Evolutionary conservation across 2,329 filamentous ascomycete genomes (phyloP).

Genomic region (Microdochium paspali): DNA sequence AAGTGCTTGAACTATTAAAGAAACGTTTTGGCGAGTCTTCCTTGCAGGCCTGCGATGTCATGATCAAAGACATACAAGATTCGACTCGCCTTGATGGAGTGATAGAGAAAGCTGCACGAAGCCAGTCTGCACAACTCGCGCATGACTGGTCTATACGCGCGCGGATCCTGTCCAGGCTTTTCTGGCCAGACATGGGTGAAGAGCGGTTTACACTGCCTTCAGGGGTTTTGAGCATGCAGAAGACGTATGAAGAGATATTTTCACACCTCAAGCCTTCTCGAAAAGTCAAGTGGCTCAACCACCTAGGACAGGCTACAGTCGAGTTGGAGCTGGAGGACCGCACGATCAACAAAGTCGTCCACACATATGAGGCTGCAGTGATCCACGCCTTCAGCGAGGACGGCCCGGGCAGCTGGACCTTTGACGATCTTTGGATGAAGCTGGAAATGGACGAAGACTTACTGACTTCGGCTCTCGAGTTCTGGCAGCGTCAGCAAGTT

Average conservation of each 20-base stretch:
- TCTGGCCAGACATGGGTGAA: conserved; percentile 77
- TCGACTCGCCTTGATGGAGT: conserved; percentile 63
- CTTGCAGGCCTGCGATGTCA: conserved; percentile 90
- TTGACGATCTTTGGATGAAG: conserved; percentile 39
- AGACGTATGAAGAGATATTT: conserved; percentile 66
- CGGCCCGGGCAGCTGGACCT: conserved; percentile 28
- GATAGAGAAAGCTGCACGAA: conserved; percentile 40
- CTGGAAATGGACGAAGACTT: conserved; percentile 69
- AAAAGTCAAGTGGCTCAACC: conserved; percentile 82
- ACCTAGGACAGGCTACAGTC: conserved; percentile 70
- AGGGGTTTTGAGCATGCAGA: conserved; percentile 50
- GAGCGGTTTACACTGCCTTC: conserved; percentile 58
- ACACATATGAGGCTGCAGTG: conserved; percentile 79
- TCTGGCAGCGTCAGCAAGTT: conserved; percentile 63
- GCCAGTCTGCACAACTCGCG: conserved; percentile 12
- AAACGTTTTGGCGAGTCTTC: conserved; percentile 77
- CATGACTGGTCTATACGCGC: conserved; percentile 49
- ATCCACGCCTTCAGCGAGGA: conserved; percentile 63
- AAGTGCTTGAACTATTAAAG: conserved; percentile 80
- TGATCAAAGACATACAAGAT: conserved; percentile 88
- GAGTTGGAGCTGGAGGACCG: conserved; percentile 79
- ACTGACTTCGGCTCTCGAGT: conserved; percentile 55
- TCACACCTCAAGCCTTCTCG: conserved; percentile 72
- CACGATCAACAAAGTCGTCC: conserved; percentile 60
- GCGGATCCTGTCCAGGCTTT: conserved; percentile 83